Conservation (phyloP, 495 filamentous ascomycete species). For the Glutinoglossum americanum region DNA sequence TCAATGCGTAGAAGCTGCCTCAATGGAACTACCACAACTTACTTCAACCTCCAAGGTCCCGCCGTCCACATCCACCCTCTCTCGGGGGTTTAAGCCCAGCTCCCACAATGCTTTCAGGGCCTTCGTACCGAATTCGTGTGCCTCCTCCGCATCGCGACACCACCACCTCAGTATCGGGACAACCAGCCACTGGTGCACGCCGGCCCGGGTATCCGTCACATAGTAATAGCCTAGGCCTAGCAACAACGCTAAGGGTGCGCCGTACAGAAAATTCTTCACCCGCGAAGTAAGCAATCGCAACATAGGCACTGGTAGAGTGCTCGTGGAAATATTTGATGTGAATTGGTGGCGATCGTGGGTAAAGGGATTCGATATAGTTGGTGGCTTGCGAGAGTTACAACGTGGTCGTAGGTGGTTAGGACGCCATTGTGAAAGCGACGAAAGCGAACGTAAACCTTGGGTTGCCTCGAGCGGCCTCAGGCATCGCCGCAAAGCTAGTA, state of each 20-base stretch:
- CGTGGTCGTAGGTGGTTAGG: not conserved
- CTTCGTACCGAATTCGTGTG: conserved; percentile 56
- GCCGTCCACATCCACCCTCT: conserved; percentile 35
- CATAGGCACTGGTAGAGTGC: not conserved
- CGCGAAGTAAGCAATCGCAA: not conserved
- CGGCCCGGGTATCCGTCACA: conserved; percentile 74
- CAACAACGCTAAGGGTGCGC: not conserved
- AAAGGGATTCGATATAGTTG: not conserved
- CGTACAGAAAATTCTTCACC: not conserved
- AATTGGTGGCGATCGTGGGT: not conserved
- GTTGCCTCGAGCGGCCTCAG: not conserved
- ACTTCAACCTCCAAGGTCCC: conserved; percentile 29
- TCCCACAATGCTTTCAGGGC: conserved; percentile 41
- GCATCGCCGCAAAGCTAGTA: not conserved
- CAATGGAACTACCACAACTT: conserved; percentile 1
- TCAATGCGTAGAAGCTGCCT: not conserved
- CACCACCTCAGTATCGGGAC: conserved; percentile 49
- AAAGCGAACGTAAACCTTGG: not conserved
- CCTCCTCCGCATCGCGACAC: conserved; percentile 73
- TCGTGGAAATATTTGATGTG: not conserved
- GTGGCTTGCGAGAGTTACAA: not conserved
- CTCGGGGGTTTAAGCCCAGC: conserved; percentile 45
- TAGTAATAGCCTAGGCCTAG: conserved; percentile 23
- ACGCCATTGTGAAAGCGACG: not conserved
- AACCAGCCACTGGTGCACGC: conserved; percentile 60